Conservation (phyloP, 1,284 basidiomycete genomes). For the Coriolopsis trogii region DNA sequence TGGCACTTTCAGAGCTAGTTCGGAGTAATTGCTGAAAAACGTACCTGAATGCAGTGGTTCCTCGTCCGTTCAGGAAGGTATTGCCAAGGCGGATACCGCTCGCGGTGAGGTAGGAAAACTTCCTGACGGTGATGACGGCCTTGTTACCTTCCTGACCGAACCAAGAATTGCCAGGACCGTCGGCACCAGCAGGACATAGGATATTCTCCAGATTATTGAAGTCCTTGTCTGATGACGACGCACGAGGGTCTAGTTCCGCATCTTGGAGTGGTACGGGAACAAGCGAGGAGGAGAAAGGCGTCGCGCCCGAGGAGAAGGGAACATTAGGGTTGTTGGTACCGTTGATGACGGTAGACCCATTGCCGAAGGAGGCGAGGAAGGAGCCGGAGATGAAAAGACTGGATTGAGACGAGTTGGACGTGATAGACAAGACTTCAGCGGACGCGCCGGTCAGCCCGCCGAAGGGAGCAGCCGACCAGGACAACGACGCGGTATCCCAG, state of each 20-base stretch:
- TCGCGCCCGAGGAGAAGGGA: conserved; percentile 75
- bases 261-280: conserved; percentile 81
- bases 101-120: conserved; percentile 72
- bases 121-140: conserved; percentile 76
- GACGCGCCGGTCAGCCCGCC: conserved; percentile 77
- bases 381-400: conserved; percentile 89
- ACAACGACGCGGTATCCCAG: conserved; percentile 67
- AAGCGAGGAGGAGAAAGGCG: conserved; percentile 88
- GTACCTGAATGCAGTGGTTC: conserved; percentile 86
- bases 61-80: conserved; percentile 79
- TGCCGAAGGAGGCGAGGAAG: conserved; percentile 79
- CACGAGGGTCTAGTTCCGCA: conserved; percentile 70
- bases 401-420: conserved; percentile 68
- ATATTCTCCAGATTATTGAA: conserved; percentile 77
- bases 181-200: conserved; percentile 81
- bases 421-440: conserved; percentile 76
- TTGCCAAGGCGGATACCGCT: conserved; percentile 90
- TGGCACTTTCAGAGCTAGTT: conserved; percentile 12
- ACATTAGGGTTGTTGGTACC: conserved; percentile 76
- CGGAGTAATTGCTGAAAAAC: conserved; percentile 26
- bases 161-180: conserved; percentile 86
- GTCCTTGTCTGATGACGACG: conserved; percentile 63
- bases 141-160: conserved; percentile 74
- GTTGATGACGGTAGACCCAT: conserved; percentile 54
- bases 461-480: conserved; percentile 83